A percentile compares a stretch with the other conserved stretches of the same genome.
Evolutionary conservation across 257 asterid genomes (phyloP).

Genomic region (Verbena officinalis): DNA sequence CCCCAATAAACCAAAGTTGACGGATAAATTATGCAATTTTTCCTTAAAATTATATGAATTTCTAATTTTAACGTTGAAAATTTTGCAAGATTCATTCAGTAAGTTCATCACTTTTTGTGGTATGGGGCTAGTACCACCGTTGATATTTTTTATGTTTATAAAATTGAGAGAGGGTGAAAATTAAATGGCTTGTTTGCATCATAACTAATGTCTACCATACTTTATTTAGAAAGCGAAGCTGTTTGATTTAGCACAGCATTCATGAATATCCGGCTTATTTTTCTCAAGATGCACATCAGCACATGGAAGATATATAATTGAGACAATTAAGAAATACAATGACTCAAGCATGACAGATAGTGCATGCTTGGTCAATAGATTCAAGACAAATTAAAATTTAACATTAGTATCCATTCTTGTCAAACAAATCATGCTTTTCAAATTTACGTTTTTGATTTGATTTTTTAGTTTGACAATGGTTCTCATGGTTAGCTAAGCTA

Average conservation of each 20-base stretch:
- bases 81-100: background rate
- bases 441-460: too few relatives aligned
- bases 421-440: background rate
- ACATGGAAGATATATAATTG: background rate
- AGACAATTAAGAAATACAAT: background rate
- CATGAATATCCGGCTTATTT: conserved; percentile 26
- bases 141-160: too few relatives aligned
- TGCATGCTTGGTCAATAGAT: conserved; percentile 17
- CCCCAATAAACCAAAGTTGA: too few relatives aligned
- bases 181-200: too few relatives aligned
- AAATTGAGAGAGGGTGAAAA: too few relatives aligned
- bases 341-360: conserved; percentile 23
- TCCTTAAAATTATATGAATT: too few relatives aligned
- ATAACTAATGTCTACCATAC: too few relatives aligned
- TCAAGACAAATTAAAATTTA: background rate
- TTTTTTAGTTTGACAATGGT: too few relatives aligned
- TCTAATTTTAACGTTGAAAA: background rate
- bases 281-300: background rate
- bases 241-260: conserved; percentile 15
- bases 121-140: too few relatives aligned
- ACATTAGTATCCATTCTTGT: background rate
- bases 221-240: conserved; percentile 1
- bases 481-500: too few relatives aligned
- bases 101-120: background rate
- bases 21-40: too few relatives aligned